phyloP scores from a whole-genome alignment of 2,329 filamentous ascomycete species.

The Rhynchosporium secalis region DNA sequence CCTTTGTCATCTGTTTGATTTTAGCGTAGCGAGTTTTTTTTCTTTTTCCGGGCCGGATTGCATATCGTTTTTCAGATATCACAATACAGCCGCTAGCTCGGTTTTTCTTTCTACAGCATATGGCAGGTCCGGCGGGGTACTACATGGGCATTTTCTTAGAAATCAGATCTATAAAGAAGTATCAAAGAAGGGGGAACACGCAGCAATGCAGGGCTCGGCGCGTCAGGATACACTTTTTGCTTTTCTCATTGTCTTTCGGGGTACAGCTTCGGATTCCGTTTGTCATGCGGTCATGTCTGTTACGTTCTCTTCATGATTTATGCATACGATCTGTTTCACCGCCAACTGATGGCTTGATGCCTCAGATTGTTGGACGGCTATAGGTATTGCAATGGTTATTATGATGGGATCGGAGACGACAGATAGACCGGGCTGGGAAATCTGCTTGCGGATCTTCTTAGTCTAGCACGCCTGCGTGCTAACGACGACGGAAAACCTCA shows the following conservation, averaged over 20 bases:
- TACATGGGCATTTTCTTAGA: conserved; percentile 39
- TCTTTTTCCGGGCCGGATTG: conserved; percentile 45
- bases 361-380: conserved; percentile 21
- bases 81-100: conserved; percentile 41
- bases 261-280: conserved; percentile 34
- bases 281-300: conserved; percentile 35
- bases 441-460: conserved; percentile 29
- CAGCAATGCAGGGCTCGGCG: conserved; percentile 62
- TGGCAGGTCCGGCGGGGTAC: conserved; percentile 39
- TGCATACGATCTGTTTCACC: conserved; percentile 22
- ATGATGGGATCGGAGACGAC: conserved; percentile 28
- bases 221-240: conserved; percentile 39
- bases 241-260: conserved; percentile 37
- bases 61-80: conserved; percentile 44
- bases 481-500: conserved; percentile 30
- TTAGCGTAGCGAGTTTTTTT: conserved; percentile 53
- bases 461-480: conserved; percentile 37
- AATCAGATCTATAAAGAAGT: conserved; percentile 42
- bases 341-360: conserved; percentile 37
- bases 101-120: conserved; percentile 37
- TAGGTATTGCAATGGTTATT: conserved; percentile 21
- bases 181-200: conserved; percentile 55
- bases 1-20: conserved; percentile 42
- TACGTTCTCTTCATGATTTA: conserved; percentile 31
- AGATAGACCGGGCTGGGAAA: conserved; percentile 27